Evolutionary conservation across 495 filamentous ascomycete species (phyloP), one percentile per base, ranked within the genome.

Genomic region (Sabuloglossum arenarium): DNA sequence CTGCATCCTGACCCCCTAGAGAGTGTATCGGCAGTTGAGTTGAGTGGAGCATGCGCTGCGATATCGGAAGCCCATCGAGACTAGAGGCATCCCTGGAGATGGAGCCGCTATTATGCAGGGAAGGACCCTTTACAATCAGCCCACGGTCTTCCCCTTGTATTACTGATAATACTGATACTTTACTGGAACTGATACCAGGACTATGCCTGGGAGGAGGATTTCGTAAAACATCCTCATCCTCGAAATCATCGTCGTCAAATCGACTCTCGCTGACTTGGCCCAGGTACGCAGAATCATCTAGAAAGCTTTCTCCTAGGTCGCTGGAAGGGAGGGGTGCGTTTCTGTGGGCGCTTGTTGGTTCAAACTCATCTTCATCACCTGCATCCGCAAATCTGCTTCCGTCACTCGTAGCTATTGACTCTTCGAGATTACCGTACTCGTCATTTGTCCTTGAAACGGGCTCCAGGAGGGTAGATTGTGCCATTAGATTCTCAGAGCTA

Each of bases 211-310:
- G 4, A 51, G 14, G 47, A 14, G 14, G 25, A 11, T 51, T 29
- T 51, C 5, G 24, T 29, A 63, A 11, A n/a, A 30, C 39, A 12
- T 57, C 58, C 9, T 65, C 59, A 6, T 55, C 58, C 30, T 69
- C 70, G 8, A 63, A 54, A 43, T 71, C 66, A 54, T 66, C 43
- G 6, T 56, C 68, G 54, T 71, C 67, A 57, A 70, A 64, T n/a
- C 73, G 70, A 47, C 67, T 67, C 56, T 72, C 67, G 23, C 73
- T 70, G 6, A 74, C 68, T 6, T 73, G 71, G 54, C 75, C 70
- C 29, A 76, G 61, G 58, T 75, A 76, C 5, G 61, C 69, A 1
- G 75, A 73, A 54, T 73, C 71, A 45, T 73, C 69, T 19, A 70
- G 62, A 29, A 73, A 60, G 29, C 63, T 68, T 32, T 69, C 67